Evolutionary conservation across 768 basidiomycete genomes (phyloP).

Genomic region (Lactifluus rugatus): DNA sequence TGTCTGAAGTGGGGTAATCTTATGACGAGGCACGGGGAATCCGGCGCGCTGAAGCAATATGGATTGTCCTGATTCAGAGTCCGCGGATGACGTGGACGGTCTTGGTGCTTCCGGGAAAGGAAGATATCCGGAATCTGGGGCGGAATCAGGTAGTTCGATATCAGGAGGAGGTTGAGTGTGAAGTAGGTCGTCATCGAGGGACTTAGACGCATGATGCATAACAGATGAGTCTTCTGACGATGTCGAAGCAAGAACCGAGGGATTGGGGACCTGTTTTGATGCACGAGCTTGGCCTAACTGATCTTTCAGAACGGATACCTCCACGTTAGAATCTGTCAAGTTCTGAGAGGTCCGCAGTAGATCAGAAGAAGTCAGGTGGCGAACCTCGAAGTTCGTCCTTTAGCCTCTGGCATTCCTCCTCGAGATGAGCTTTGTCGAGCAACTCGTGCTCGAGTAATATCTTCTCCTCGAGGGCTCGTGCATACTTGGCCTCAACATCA

Average conservation of each 20-base stretch:
- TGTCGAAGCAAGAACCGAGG: conserved; percentile 21
- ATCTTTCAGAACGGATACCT: conserved; percentile 74
- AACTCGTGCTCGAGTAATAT: conserved; percentile 95
- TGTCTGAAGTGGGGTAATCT: conserved; percentile 33
- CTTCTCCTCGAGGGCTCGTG: conserved; percentile 89
- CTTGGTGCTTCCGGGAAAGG: conserved; percentile 8
- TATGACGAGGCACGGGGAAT: conserved; percentile 33
- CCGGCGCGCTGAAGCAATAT: conserved; percentile 43
- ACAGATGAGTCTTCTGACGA: conserved; percentile 28
- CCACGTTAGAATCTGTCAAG: conserved; percentile 67
- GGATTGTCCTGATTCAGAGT: conserved; percentile 33
- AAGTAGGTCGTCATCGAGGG: conserved; percentile 49
- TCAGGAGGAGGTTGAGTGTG: conserved; percentile 50
- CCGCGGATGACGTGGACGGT: conserved; percentile 15
- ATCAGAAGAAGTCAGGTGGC: conserved; percentile 20
- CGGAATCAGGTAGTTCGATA: conserved; percentile 49
- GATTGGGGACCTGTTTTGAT: conserved; percentile 17
- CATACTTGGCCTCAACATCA: conserved; percentile 81
- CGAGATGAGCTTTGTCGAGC: conserved; percentile 78
- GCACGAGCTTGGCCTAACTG: conserved; percentile 41
- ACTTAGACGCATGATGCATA: conserved; percentile 19
- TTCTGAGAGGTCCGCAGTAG: conserved; percentile 6
- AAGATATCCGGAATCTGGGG: conserved; percentile 25
- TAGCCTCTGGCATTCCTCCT: conserved; percentile 84
- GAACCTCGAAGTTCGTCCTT: conserved; percentile 89